Evolutionary conservation across 306 rosid species (phyloP).

Genomic region (Quercus glauca): DNA sequence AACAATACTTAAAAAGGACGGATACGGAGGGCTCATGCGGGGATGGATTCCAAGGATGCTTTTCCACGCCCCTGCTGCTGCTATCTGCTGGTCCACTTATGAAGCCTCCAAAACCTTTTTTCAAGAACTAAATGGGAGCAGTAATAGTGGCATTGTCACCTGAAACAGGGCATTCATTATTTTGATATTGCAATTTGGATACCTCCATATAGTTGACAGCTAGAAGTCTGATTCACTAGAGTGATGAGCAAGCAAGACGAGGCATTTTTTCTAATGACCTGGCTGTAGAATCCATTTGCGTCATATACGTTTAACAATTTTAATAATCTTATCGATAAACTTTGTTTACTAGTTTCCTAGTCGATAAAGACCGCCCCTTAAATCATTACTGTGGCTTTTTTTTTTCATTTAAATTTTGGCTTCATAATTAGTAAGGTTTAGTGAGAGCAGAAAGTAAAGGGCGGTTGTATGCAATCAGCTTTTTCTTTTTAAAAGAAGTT

Average conservation of each 20-base stretch:
- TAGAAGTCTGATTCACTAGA: slow-evolving; percentile 15
- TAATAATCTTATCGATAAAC: not conserved
- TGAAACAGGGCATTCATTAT: slow-evolving; percentile 32
- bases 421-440: not conserved
- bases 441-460: not conserved
- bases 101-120: slow-evolving; percentile 86
- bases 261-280: slow-evolving; percentile 19
- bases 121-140: slow-evolving; percentile 49
- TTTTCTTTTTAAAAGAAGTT: not conserved
- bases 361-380: not conserved
- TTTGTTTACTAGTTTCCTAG: not conserved
- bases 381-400: not conserved
- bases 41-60: slow-evolving; percentile 99
- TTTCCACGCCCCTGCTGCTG: slow-evolving; percentile 98
- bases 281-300: slow-evolving; percentile 22
- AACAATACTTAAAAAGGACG: slow-evolving; percentile 78
- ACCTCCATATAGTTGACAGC: slow-evolving; percentile 7
- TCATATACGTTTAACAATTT: slow-evolving; percentile 26
- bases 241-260: slow-evolving; percentile 14
- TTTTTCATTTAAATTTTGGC: not conserved
- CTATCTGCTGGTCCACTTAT: slow-evolving; percentile 97
- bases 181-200: slow-evolving; percentile 28
- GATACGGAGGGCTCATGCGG: slow-evolving; percentile 79
- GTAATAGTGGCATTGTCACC: slow-evolving; percentile 36
- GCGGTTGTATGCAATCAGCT: not conserved